Evolutionary conservation across 2,329 filamentous ascomycete genomes (phyloP).

Genomic region (Lachnellula cervina): DNA sequence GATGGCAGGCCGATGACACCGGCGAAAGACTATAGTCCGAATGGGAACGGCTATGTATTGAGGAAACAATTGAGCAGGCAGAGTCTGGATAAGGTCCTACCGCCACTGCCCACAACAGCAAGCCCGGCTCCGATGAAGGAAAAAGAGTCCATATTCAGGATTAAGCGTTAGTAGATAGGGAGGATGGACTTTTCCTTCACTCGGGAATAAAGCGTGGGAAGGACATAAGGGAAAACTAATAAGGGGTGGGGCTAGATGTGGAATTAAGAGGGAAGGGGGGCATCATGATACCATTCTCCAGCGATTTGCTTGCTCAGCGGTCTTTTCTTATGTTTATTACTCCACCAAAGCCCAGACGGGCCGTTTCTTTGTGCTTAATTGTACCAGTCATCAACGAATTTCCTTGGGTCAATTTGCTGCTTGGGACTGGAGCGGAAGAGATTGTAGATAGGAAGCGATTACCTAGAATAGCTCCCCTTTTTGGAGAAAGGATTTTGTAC

Average conservation of each 20-base stretch:
- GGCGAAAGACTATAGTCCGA: slow-evolving; percentile 19
- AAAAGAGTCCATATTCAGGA: slow-evolving; percentile 1
- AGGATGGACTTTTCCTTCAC: not conserved
- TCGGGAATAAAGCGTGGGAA: not conserved
- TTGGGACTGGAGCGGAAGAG: not conserved
- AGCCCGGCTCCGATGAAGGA: slow-evolving; percentile 13
- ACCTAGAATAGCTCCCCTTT: not conserved
- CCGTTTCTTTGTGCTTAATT: slow-evolving; percentile 2
- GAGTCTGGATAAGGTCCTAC: slow-evolving; percentile 57
- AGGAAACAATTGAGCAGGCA: slow-evolving; percentile 42
- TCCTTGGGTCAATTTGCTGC: slow-evolving; percentile 3
- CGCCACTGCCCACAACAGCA: slow-evolving; percentile 44
- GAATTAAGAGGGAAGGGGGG: slow-evolving; percentile 4
- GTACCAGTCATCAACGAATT: slow-evolving; percentile 6
- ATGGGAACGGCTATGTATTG: slow-evolving; percentile 7
- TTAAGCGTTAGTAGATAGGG: not conserved
- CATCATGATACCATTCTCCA: slow-evolving; percentile 21
- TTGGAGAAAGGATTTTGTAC: slow-evolving; percentile 6
- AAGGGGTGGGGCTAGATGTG: not conserved
- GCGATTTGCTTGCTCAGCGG: slow-evolving; percentile 9
- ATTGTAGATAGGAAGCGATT: slow-evolving; percentile 11
- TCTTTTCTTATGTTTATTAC: slow-evolving; percentile 8
- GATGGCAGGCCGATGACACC: slow-evolving; percentile 20
- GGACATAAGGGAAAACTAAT: not conserved
- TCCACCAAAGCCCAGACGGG: slow-evolving; percentile 3